These are phyloP conservation scores for Ceratocystis harringtonii DNA, from an alignment of 2,329 filamentous ascomycete species.

Conservation along the genomic window DNA sequence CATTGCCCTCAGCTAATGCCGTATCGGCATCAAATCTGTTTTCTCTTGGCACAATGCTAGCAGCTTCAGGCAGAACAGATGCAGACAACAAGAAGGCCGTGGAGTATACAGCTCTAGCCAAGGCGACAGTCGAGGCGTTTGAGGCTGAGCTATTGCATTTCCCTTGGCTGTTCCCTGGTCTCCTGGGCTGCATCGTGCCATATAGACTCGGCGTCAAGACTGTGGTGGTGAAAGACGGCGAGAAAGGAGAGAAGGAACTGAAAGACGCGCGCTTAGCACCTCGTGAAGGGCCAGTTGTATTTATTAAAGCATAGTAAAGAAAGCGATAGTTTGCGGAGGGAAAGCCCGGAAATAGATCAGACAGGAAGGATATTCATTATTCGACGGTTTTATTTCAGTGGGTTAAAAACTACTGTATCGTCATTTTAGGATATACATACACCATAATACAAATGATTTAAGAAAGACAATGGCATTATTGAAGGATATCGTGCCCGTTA, in stretches of 20 bases:
- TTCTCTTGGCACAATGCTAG: conserved; percentile 55
- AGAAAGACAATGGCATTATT: neutral
- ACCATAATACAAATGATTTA: neutral
- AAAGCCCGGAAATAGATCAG: neutral
- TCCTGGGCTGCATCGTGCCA: conserved; percentile 62
- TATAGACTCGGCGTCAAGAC: conserved; percentile 51
- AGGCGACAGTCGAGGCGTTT: conserved; percentile 67
- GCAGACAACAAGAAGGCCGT: conserved; percentile 1
- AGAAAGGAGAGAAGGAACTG: neutral
- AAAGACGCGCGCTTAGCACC: conserved; percentile 6
- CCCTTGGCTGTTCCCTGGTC: conserved; percentile 74
- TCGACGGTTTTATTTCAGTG: too few species aligned
- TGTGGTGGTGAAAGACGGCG: neutral
- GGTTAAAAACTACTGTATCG: neutral
- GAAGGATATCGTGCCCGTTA: neutral
- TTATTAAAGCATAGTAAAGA: conserved; percentile 7
- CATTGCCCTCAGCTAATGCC: conserved; percentile 79
- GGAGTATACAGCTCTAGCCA: conserved; percentile 47
- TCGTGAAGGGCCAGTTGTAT: conserved; percentile 5
- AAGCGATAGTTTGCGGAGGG: neutral
- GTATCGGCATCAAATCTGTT: conserved; percentile 79
- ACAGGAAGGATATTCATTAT: too few species aligned
- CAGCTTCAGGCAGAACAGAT: conserved; percentile 33
- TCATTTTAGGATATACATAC: neutral
- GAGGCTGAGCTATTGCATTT: conserved; percentile 86